Base-by-base conservation (phyloP, 176 grass and related monocot species). In the Lolium perenne region DNA sequence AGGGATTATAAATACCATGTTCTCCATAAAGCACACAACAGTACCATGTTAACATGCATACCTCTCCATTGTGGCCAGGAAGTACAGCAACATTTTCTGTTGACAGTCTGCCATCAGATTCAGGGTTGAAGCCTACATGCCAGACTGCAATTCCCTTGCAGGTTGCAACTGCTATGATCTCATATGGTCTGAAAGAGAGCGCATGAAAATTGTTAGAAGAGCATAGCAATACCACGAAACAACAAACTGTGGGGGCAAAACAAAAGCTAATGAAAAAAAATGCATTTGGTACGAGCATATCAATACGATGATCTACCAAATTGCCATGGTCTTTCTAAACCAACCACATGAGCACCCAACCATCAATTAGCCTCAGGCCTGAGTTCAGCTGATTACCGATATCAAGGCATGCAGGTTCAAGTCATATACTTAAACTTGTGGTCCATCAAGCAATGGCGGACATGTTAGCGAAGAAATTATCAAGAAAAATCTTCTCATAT, bases 91-190 rank as follows among this genome's bases (percentile, higher is more conserved):
- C 92, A 80, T 91, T 96, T 74, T 96, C 81, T 23, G 88, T 86
- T 57, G 80, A 90, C 57, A 89, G 82, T 56, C 68, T 62, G 46
- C 94, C 80, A 48, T 90, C 82, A 58, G 94, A 87, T 15, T 94
- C 94, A 53, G 72, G 81, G 38, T 88, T 88, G 74, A 91, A 82
- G 71, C 86, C 82, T 82, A 94, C 76, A 81, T 91, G 92, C 94
- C 94, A 99, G 77, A 99, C 88, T 70, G 90, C 83, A 75, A 99
- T 96, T 64, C 92, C 92, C 91, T 99, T 99, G 87, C 80, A 81
- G 80, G 91, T 99, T 67, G 94, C 94, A 91, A 97, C 89, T 38
- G 94, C 94, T 69, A 99, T 91, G 50, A 90, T 87, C 26, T 99
- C 97, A 76, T 96, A 99, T 78, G 90, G 85, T 90, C 92, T 99